Base-by-base conservation (phyloP, 768 basidiomycete species). In the Russula griseocarnosa region DNA sequence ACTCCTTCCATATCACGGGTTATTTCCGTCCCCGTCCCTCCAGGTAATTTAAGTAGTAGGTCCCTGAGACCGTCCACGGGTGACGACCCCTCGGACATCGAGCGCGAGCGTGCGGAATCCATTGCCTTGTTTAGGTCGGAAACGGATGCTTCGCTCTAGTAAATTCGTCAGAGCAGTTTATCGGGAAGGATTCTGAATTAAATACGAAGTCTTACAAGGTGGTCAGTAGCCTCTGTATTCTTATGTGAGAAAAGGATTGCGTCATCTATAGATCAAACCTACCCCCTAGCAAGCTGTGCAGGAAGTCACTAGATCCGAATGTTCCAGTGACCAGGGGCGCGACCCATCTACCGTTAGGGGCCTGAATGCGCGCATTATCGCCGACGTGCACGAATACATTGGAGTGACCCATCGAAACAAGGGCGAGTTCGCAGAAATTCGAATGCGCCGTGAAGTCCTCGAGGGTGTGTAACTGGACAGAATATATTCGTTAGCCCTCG, bases 361-460 rank as follows among this genome's bases (percentile, higher is more conserved):
- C 85, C 58, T 86, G 85, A 36, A 96, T 78, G 42, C 86, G 81
- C 11, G 87, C 87, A 54, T 83, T 81, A 60, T 91, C 87, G 5
- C 95, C 95, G 36, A 96, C 90, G 69, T 98, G 94, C 32, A 84
- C 73, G 75, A 97, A 98, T 3, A 96, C 86, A 49, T 92, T 77
- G 0, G 73, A 67, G 72, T 94, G 78, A 0, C 94, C 95, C 77
- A 93, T 77, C 0, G 80, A 78, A 40, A 87, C 82, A 14, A 98
- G 82, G 0, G 84, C 79, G 11, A 96, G 79, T 74, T 97, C 94
- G 77, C 89, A 92, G 72, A 90, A 95, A 77, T 96, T 91, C 60
- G 87, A 89, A 72, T 97, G 94, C 0, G 94, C 92, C 3, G 91
- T 77, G 72, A 90, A 94, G 71, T 97, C 92, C 72, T 94, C 92